A percentile compares a stretch with the other conserved stretches of the same genome.
These are phyloP conservation scores for Serendipita vermifera DNA, from an alignment of 768 basidiomycete genomes.

Conservation along the genomic window DNA sequence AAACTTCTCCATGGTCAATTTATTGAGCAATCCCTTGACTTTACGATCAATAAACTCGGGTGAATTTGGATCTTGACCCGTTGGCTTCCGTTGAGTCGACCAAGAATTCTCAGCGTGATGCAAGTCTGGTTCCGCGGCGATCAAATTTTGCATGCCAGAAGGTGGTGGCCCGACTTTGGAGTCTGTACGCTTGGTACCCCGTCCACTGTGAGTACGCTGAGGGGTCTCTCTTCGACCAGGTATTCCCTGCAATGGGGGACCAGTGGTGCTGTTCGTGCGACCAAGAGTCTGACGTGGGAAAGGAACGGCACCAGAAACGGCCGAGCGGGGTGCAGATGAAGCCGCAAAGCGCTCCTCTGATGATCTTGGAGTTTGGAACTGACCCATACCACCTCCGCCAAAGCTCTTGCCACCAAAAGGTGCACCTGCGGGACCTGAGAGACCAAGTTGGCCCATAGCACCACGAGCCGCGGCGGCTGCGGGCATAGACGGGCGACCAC, in stretches of 20 bases:
- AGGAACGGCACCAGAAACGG: slow-evolving; percentile 1
- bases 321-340: slow-evolving; percentile 16
- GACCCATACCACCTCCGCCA: slow-evolving; percentile 18
- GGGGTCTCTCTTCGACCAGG: slow-evolving; percentile 37
- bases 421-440: slow-evolving; percentile 29
- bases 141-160: not conserved
- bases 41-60: slow-evolving; percentile 86
- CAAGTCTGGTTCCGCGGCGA: not conserved
- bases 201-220: slow-evolving; percentile 61
- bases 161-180: slow-evolving; percentile 23
- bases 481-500: slow-evolving; percentile 25
- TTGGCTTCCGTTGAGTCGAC: slow-evolving; percentile 24
- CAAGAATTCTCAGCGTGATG: slow-evolving; percentile 3
- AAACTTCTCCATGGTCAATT: slow-evolving; percentile 93
- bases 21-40: slow-evolving; percentile 85
- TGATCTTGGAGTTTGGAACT: slow-evolving; percentile 17
- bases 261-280: slow-evolving; percentile 5
- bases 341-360: slow-evolving; percentile 16
- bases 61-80: slow-evolving; percentile 43
- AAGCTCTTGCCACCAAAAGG: slow-evolving; percentile 33
- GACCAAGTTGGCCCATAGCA: slow-evolving; percentile 41
- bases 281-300: not conserved
- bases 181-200: slow-evolving; percentile 66
- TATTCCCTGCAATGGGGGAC: not conserved
- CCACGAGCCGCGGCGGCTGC: slow-evolving; percentile 25